Evolutionary conservation across 2,329 filamentous ascomycete species (phyloP), one percentile per base, ranked within the genome.

Genomic region (Sporothrix pseudoabietina): DNA sequence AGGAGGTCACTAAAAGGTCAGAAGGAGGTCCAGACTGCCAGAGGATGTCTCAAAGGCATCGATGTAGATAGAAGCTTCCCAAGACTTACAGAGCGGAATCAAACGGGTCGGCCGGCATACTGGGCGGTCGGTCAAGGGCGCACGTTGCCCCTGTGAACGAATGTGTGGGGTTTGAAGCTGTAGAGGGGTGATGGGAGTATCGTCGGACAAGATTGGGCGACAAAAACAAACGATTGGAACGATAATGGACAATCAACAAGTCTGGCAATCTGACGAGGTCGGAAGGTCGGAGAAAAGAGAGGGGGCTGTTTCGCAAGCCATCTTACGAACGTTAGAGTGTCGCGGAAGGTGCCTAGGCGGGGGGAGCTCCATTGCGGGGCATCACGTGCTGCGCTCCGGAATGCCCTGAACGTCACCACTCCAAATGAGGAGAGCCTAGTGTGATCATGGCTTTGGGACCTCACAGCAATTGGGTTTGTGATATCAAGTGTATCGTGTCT

Each of bases 1-100:
- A 99, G 95, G 81, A 99, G 94, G 86, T 99, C 96, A 80, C 96
- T 98, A 69, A 69, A 66, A 55, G 32, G 55, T 57, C 10, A 72
- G 16, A 8, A 69, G 55, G 12, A 3, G 16, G 44, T 35, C 26
- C 14, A 66, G 32, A 30, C 30, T 74, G 63, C 65, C 57, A 59
- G 71, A 26, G 26, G 26, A 70, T 57, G 22, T 44, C 30, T 22
- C 47, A n/a, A 35, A 35, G 32, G 57, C 14, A 19, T 16, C 44
- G 14, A 19, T 49, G 44, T 19, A 49, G 44, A 19, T 49, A 19
- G 19, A 49, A 12, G 12, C 4, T 14, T 19, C 3, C 4, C 26
- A 30, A 1, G 30, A 77, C 90, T 82, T 86, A 93, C 91, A 94
- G 89, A 73, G 91, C 91, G 80, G 90, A 92, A 82, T 94, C 92